A percentile compares a stretch with the other conserved stretches of the same genome.
phyloP scores from a whole-genome alignment of 2,329 filamentous ascomycete species.

The Achaetomium macrosporum region DNA sequence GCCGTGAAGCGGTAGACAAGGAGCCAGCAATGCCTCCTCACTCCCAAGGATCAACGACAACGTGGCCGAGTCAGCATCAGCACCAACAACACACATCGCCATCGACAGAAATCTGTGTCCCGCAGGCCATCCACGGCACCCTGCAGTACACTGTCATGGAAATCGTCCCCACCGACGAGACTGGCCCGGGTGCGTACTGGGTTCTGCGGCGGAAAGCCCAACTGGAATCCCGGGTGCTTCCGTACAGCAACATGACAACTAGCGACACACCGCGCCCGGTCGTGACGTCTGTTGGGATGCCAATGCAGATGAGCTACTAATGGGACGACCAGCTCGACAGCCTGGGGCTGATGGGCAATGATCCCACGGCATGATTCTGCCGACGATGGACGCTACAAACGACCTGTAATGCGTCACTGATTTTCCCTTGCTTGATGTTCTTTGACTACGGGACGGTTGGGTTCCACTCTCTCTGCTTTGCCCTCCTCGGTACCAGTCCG shows the following conservation, averaged over 20 bases:
- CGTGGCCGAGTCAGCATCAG: neutral
- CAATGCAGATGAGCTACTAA: constrained; percentile 8
- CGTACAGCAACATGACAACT: constrained; percentile 16
- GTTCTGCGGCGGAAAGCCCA: constrained; percentile 14
- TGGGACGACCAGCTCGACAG: neutral
- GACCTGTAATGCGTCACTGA: neutral
- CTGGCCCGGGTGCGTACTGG: constrained; percentile 14
- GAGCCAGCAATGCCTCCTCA: constrained; percentile 8
- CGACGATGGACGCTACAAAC: neutral
- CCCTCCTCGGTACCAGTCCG: constrained; percentile 2
- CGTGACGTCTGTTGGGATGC: constrained; percentile 10
- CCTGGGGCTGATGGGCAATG: neutral
- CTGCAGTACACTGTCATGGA: constrained; percentile 22
- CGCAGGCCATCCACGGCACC: constrained; percentile 19
- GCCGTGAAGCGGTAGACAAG: constrained; percentile 16
- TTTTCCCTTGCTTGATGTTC: neutral
- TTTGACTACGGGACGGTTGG: neutral
- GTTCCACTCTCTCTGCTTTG: neutral
- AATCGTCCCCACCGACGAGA: constrained; percentile 13
- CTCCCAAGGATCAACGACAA: neutral
- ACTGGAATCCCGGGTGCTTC: constrained; percentile 9
- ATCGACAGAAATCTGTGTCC: constrained; percentile 17
- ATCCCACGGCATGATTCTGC: neutral
- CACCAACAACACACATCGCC: neutral
- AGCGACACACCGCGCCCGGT: constrained; percentile 22